Evolutionary conservation across 2,329 filamentous ascomycete genomes (phyloP).

Genomic region (Cucurbitaria berberidis): DNA sequence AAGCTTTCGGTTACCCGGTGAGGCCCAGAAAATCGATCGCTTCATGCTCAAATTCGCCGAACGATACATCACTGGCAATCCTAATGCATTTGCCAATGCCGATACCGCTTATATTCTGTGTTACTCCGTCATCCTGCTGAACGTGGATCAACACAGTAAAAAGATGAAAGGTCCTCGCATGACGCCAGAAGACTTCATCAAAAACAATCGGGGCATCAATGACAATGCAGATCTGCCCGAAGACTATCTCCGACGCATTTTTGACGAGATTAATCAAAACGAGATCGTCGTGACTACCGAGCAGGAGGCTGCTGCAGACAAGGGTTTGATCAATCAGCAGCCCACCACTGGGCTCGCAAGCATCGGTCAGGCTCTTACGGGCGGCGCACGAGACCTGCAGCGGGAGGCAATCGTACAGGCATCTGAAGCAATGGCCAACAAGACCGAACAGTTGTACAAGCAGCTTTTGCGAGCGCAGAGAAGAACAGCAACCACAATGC

Average conservation of each 20-base stretch:
- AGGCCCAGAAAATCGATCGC: conserved; percentile 98
- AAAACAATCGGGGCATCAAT: conserved; percentile 98
- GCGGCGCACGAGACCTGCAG: conserved; percentile 89
- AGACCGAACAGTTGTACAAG: conserved; percentile 87
- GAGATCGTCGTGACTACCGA: conserved; percentile 96
- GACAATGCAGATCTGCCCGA: conserved; percentile 92
- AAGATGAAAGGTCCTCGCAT: conserved; percentile 84
- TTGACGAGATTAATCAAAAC: conserved; percentile 86
- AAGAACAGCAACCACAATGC: conserved; percentile 74
- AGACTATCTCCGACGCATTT: conserved; percentile 88
- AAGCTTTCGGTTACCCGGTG: conserved; percentile 90
- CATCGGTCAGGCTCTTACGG: conserved; percentile 87
- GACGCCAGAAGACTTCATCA: conserved; percentile 97
- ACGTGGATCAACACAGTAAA: conserved; percentile 91
- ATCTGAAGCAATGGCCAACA: conserved; percentile 89
- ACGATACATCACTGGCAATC: conserved; percentile 91
- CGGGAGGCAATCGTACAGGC: conserved; percentile 93
- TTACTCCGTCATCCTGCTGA: conserved; percentile 96
- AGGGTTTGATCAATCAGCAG: conserved; percentile 65
- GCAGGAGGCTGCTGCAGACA: conserved; percentile 82
- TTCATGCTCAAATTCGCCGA: conserved; percentile 99
- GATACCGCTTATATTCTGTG: conserved; percentile 96
- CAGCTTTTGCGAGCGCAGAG: conserved; percentile 89
- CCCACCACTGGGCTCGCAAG: conserved; percentile 73
- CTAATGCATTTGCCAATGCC: conserved; percentile 96